phyloP scores from a whole-genome alignment of 73 alveolate species.

The Durusdinium trenchii region DNA sequence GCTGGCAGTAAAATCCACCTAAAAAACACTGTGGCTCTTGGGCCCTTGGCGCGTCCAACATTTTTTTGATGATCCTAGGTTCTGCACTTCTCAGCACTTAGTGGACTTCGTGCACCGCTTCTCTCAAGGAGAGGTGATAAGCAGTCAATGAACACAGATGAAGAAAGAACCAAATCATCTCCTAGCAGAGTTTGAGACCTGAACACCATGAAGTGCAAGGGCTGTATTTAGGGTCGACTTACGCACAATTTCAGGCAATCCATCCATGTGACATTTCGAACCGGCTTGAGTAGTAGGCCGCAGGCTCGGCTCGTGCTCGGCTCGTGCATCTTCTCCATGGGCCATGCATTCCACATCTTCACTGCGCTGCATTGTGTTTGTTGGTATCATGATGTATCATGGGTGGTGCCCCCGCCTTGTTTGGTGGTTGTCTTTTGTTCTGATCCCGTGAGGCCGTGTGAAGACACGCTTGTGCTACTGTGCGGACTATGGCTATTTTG shows the following conservation, averaged over 20 bases:
- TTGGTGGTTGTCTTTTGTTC: too few species aligned
- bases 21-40: neutral
- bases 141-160: neutral
- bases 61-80: neutral
- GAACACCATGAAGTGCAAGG: too few species aligned
- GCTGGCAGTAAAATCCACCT: neutral
- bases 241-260: neutral
- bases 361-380: too few species aligned
- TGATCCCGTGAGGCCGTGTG: conserved; percentile 14
- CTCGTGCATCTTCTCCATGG: too few species aligned
- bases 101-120: conserved; percentile 14
- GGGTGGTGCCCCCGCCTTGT: too few species aligned
- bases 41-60: neutral
- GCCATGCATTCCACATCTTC: too few species aligned
- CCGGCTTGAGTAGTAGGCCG: too few species aligned
- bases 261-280: too few species aligned
- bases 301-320: too few species aligned
- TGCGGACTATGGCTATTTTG: conserved; percentile 84
- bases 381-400: too few species aligned
- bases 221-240: too few species aligned
- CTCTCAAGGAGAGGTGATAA: conserved; percentile 4
- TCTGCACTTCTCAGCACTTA: conserved; percentile 90
- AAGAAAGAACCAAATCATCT: neutral
- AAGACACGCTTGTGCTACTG: conserved; percentile 87
- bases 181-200: neutral